Conservation (phyloP, 176 grass and related monocot genomes). For the barley (Hordeum vulgare) region DNA sequence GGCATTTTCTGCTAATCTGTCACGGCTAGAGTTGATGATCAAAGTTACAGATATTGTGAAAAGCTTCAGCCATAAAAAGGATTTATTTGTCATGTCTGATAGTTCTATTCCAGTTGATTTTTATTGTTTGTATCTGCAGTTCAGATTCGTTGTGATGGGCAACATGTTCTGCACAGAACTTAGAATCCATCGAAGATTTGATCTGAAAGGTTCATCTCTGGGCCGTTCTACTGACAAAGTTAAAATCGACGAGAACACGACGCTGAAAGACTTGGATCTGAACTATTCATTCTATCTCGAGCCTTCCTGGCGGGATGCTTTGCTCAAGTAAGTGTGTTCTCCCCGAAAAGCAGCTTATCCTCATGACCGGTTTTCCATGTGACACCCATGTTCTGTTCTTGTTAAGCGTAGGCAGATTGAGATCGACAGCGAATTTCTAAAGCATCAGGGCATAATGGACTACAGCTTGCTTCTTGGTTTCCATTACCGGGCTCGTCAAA, state of each 20-base stretch:
- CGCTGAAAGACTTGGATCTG: constrained; percentile 91
- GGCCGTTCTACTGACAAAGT: constrained; percentile 82
- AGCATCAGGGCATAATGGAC: constrained; percentile 84
- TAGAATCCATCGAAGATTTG: constrained; percentile 87
- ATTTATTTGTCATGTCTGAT: background rate
- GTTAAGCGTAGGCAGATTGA: constrained; percentile 68
- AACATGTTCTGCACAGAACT: constrained; percentile 99
- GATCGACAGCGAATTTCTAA: constrained; percentile 77
- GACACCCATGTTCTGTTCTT: background rate
- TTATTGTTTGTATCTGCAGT: constrained; percentile 52
- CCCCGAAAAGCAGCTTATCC: background rate
- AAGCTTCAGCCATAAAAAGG: background rate
- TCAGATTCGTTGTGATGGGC: constrained; percentile 97
- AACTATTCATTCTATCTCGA: constrained; percentile 91
- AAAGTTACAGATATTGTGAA: background rate
- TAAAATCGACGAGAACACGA: constrained; percentile 93
- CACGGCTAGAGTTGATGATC: background rate
- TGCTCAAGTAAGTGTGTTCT: constrained; percentile 58
- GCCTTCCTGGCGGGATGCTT: constrained; percentile 85
- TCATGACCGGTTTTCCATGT: background rate
- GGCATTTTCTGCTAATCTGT: background rate
- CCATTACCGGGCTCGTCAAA: constrained; percentile 78
- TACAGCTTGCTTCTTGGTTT: constrained; percentile 92
- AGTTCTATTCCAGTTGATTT: background rate
- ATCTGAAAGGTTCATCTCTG: constrained; percentile 88